A percentile compares a stretch with the other conserved stretches of the same genome.
Conservation (phyloP, 306 rosid genomes). For the Biancaea sappan region DNA sequence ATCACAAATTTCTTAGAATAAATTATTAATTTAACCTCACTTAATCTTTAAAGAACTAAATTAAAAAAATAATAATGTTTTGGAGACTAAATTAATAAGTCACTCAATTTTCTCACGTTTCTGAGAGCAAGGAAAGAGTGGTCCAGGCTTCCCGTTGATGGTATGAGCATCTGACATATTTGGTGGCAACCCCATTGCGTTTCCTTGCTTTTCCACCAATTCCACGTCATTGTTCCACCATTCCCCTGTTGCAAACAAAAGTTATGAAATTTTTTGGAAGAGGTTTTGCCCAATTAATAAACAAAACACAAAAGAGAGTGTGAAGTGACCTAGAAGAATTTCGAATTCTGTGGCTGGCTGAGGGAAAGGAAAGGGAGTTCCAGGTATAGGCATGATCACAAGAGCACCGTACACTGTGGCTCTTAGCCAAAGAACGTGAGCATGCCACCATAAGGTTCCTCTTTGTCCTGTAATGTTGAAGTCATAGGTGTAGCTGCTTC, state of each 20-base stretch:
- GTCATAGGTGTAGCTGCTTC: slow-evolving; percentile 51
- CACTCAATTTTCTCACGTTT: slow-evolving; percentile 76
- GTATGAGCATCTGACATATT: slow-evolving; percentile 92
- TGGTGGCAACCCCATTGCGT: slow-evolving; percentile 72
- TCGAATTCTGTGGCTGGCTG: slow-evolving; percentile 50
- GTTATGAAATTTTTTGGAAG: background rate
- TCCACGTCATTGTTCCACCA: slow-evolving; percentile 91
- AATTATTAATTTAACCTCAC: no score
- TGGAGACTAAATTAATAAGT: no score
- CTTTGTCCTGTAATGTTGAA: slow-evolving; percentile 67
- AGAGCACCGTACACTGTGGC: slow-evolving; percentile 70
- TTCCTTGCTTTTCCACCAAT: slow-evolving; percentile 68
- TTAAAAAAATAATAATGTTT: no score
- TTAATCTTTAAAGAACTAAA: no score
- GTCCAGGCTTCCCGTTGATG: slow-evolving; percentile 92
- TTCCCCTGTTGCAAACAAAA: slow-evolving; percentile 51
- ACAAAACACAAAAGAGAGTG: background rate
- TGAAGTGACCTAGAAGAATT: slow-evolving; percentile 42
- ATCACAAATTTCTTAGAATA: slow-evolving; percentile 18
- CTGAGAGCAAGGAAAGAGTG: slow-evolving; percentile 86
- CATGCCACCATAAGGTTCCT: slow-evolving; percentile 74
- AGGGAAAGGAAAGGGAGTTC: slow-evolving; percentile 56
- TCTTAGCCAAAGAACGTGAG: slow-evolving; percentile 66
- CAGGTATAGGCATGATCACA: slow-evolving; percentile 59
- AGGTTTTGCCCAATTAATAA: background rate